Conservation (phyloP, 371 early-diverging fungal species). For the Apophysomyces sp. region DNA sequence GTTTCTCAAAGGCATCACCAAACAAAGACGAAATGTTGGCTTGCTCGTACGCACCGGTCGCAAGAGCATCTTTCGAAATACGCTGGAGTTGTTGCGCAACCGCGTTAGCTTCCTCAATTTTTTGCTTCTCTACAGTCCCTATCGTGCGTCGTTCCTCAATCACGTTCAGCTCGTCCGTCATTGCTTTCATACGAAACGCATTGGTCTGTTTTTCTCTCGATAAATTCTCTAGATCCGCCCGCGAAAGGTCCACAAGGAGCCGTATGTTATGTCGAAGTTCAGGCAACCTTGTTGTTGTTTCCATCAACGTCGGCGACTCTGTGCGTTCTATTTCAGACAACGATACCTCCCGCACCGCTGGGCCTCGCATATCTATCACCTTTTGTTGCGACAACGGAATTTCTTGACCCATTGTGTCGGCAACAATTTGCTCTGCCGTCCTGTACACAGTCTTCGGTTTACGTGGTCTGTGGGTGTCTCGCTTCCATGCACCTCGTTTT, state of each 20-base stretch:
- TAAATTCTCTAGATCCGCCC: conserved; percentile 67
- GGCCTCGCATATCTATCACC: conserved; percentile 84
- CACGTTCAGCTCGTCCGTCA: conserved; percentile 37
- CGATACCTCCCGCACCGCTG: conserved; percentile 63
- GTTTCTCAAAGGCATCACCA: conserved; percentile 50
- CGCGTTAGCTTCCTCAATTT: conserved; percentile 40
- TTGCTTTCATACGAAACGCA: conserved; percentile 33
- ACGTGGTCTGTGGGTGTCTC: conserved; percentile 19
- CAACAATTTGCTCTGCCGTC: conserved; percentile 71
- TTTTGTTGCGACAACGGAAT: conserved; percentile 50
- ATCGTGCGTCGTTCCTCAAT: conserved; percentile 38
- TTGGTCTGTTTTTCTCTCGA: conserved; percentile 56
- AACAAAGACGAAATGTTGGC: conserved; percentile 52
- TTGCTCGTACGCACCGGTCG: conserved; percentile 40
- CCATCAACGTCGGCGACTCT: conserved; percentile 44
- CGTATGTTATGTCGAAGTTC: conserved; percentile 82
- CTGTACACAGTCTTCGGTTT: conserved; percentile 63
- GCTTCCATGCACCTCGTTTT: conserved; percentile 56
- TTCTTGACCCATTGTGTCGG: conserved; percentile 19
- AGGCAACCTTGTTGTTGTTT: conserved; percentile 58
- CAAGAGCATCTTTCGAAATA: conserved; percentile 41
- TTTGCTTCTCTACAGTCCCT: conserved; percentile 20
- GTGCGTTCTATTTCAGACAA: conserved; percentile 42
- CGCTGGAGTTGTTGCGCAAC: conserved; percentile 51
- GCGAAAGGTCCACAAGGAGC: conserved; percentile 69